Evolutionary conservation across 139 green algal genomes (phyloP), one percentile per base, ranked within the genome.

Genomic region (Closterium sp.): DNA sequence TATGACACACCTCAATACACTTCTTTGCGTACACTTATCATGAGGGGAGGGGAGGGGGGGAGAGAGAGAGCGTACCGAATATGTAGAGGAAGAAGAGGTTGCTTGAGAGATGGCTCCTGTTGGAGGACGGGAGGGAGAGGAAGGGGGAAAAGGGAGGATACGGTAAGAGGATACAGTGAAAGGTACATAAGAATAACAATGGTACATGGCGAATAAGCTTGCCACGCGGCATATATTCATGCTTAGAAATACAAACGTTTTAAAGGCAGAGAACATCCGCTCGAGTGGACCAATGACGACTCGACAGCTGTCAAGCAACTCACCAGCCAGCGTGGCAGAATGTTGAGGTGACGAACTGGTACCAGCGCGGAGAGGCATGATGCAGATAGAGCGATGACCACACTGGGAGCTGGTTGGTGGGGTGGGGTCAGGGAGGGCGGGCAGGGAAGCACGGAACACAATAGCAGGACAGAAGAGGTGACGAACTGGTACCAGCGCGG

Each of bases 401-500:
- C 62, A 79, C 38, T 50, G 38, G 62, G 62, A 24, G 62, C 19
- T 62, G 42, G 42, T 62, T 62, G 42, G 42, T 24, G 62, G 17
- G 24, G 17, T 4, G 62, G 42, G 42, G 5, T 13, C 5, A 7
- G 42, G 7, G 42, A 7, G 7, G 5, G 42, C 42, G 7, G 5
- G 42, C 42, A 62, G 42, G n/a, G n/a, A n/a, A n/a, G n/a, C n/a
- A n/a, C n/a, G n/a, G n/a, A n/a, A n/a, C n/a, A n/a, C n/a, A n/a
- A n/a, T n/a, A n/a, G n/a, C n/a, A n/a, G 7, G 42, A 62, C 7
- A 7, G 7, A 62, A 5, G 42, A 62, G 7, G n/a, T n/a, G n/a
- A n/a, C n/a, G n/a, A 95, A 96, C 88, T 97, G 95, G 45, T 89
- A 97, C 95, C 95, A 96, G 11, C 94, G 92, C 29, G 95, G 95